A percentile compares a stretch with the other conserved stretches of the same genome.
Conservation (phyloP, 768 basidiomycete genomes). For the Cubamyces sp. region DNA sequence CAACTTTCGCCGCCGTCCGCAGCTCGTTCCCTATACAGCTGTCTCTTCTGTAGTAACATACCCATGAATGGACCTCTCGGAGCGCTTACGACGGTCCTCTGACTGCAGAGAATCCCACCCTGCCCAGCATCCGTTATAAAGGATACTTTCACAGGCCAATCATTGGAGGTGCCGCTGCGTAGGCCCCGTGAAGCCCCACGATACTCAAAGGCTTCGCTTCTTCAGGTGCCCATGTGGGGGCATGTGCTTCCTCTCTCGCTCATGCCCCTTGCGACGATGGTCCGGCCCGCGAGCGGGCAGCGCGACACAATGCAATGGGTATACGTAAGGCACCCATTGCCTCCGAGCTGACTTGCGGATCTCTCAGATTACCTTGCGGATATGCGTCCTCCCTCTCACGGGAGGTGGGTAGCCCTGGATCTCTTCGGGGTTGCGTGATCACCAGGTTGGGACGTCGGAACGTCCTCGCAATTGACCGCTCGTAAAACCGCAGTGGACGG, state of each 20-base stretch:
- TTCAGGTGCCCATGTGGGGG: conserved; percentile 7
- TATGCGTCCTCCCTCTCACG: conserved; percentile 6
- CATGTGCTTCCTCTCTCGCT: not conserved
- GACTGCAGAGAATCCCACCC: too few relatives aligned
- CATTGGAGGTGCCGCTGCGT: not conserved
- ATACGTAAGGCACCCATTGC: not conserved
- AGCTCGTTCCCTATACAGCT: too few relatives aligned
- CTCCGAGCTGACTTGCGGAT: conserved; percentile 1
- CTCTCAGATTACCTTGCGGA: conserved; percentile 3
- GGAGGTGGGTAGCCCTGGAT: not conserved
- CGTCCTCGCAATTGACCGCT: not conserved
- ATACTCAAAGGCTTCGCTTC: not conserved
- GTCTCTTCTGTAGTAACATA: too few relatives aligned
- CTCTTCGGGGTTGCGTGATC: not conserved
- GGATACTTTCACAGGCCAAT: conserved; percentile 11
- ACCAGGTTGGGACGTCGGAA: not conserved
- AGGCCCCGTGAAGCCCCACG: not conserved
- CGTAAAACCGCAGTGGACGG: too few relatives aligned
- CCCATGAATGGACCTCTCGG: too few relatives aligned
- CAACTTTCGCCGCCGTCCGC: too few relatives aligned
- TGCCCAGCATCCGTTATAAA: not conserved
- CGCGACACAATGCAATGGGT: not conserved
- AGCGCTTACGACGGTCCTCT: too few relatives aligned
- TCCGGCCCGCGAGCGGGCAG: not conserved
- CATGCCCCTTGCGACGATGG: conserved; percentile 1